Percentiles rank a stretch among this genome's conserved stretches.
Evolutionary conservation across 441 rosid species (phyloP).

Genomic region (Manihot esculenta): DNA sequence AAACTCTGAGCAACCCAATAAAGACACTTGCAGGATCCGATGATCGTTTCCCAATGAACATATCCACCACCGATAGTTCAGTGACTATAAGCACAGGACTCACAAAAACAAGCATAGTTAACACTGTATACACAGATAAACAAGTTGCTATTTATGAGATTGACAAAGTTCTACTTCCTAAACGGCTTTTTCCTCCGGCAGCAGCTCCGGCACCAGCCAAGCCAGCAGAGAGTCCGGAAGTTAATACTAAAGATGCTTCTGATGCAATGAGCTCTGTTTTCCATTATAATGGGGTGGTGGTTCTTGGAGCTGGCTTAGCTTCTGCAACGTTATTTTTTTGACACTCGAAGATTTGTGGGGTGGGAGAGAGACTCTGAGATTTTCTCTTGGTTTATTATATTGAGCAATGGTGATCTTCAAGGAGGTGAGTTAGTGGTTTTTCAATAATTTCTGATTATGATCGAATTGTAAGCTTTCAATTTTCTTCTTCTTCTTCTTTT

Average conservation of each 20-base stretch:
- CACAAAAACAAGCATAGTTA: slow-evolving; percentile 56
- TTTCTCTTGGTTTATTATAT: not conserved
- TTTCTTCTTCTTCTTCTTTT: too few relatives aligned
- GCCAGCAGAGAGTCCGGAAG: slow-evolving; percentile 32
- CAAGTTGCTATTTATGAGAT: slow-evolving; percentile 69
- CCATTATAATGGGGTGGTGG: slow-evolving; percentile 2
- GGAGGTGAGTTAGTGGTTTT: not conserved
- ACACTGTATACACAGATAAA: slow-evolving; percentile 57
- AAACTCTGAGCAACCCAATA: slow-evolving; percentile 70
- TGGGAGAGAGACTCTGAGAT: too few relatives aligned
- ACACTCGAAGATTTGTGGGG: slow-evolving; percentile 11
- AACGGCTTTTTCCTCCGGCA: slow-evolving; percentile 60
- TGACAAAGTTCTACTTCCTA: slow-evolving; percentile 64
- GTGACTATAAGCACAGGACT: slow-evolving; percentile 66
- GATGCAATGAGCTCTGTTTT: slow-evolving; percentile 26
- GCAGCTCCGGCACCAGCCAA: slow-evolving; percentile 61
- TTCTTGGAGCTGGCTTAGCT: slow-evolving; percentile 25
- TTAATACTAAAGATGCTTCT: slow-evolving; percentile 40
- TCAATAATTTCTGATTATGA: not conserved
- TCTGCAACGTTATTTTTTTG: slow-evolving; percentile 30
- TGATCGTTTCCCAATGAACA: slow-evolving; percentile 55
- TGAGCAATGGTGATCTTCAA: not conserved
- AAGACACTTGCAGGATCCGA: slow-evolving; percentile 68
- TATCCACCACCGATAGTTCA: slow-evolving; percentile 55
- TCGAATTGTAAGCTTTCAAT: not conserved